Conservation (phyloP, 164 flowering plant genomes). For the Liquidambar formosana region DNA sequence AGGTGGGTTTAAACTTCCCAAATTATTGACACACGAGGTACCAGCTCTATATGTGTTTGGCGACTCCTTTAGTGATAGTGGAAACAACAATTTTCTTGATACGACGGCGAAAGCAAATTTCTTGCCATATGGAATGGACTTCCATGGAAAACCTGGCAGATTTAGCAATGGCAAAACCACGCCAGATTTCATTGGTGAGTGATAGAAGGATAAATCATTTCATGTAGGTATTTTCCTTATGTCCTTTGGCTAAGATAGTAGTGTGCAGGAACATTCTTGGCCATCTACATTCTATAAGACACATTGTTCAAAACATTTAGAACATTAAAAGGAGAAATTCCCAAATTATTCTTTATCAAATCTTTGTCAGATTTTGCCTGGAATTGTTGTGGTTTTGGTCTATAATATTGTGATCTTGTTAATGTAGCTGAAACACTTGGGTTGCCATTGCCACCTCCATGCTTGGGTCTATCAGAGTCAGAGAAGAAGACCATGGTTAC, state of each 20-base stretch:
- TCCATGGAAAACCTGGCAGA: neutral
- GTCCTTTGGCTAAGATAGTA: too few species aligned
- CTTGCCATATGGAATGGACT: constrained; percentile 7
- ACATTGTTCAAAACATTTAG: too few species aligned
- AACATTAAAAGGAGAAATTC: too few species aligned
- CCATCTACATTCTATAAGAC: too few species aligned
- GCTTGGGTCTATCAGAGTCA: neutral
- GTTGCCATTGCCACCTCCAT: constrained; percentile 8
- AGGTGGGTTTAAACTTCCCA: neutral
- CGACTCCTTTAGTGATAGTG: neutral
- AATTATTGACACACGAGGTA: neutral
- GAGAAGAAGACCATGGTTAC: neutral
- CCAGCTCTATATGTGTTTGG: constrained; percentile 16
- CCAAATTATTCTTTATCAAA: too few species aligned
- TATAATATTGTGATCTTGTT: neutral
- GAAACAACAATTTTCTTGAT: neutral
- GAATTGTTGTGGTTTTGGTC: too few species aligned
- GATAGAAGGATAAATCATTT: neutral
- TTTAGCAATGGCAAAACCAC: constrained; percentile 11
- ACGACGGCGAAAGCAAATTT: constrained; percentile 11
- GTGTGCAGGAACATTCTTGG: too few species aligned
- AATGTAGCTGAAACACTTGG: constrained; percentile 11
- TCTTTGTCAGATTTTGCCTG: too few species aligned
- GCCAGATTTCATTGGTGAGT: constrained; percentile 7
- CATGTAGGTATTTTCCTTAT: neutral